Base-by-base conservation (phyloP, 495 filamentous ascomycete genomes). In the Aspergillus incahuasiensis region DNA sequence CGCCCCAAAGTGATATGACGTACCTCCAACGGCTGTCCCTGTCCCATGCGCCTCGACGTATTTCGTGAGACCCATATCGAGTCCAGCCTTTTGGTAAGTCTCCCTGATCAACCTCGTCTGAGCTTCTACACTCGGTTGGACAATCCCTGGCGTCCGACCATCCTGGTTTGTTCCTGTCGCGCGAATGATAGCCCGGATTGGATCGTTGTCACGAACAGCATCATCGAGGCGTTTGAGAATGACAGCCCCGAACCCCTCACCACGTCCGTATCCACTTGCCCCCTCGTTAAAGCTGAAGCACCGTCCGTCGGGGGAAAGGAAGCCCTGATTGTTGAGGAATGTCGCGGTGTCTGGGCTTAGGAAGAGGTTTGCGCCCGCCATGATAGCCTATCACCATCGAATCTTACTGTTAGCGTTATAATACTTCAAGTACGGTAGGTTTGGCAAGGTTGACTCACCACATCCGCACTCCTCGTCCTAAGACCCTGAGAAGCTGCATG, bases 111-210 rank as follows among this genome's bases (percentile, higher is more conserved):
- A 49, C 6, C 45, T 51, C 11, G 28, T 63, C 52, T 71, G 70
- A 3, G 70, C 70, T 5, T 54, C 52, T 3, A 32, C 22, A 19
- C 22, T 52, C 5, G 65, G 65, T 6, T 52, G 24, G 19, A 62
- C 64, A 9, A 65, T 56, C 4, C 49, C 58, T 3, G 51, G 30
- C 39, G 71, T 58, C 57, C 63, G 49, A 4, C 70, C 69, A 51
- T 72, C 67, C 22, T 63, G 81, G 57, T 83, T 87, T 21, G 80
- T 59, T 0, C 71, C 66, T 6, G 64, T 70, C 2, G 56, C 66
- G 9, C 68, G 60, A 35, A 80, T 74, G 7, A 78, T 55, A 13
- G 68, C 68, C 6, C 64, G 60, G 44, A 74, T 70, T 13, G 55
- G 46, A 52, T 19, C 68, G 44, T 15, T 28, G 8, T 28, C 25